Evolutionary conservation across 352 stramenopile genomes (phyloP).

Genomic region (Phytopythium montanum): DNA sequence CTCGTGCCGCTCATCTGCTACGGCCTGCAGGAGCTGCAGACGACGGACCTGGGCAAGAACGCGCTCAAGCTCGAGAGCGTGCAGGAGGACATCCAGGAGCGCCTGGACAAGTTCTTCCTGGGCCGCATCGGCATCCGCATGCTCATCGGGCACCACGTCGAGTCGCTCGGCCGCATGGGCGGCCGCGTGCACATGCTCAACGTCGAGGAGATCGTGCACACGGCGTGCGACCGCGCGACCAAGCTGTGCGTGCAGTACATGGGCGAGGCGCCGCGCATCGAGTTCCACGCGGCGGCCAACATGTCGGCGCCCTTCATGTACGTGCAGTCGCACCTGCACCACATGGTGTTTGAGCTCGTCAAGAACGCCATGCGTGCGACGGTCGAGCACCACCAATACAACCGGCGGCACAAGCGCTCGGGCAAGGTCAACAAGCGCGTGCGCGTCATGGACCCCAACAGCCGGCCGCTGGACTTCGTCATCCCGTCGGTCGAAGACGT

Average conservation of each 20-base stretch:
- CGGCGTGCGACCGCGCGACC: slow-evolving; percentile 47
- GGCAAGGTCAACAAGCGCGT: slow-evolving; percentile 45
- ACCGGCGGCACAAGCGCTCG: slow-evolving; percentile 36
- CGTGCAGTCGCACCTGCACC: slow-evolving; percentile 75
- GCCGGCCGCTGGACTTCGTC: slow-evolving; percentile 64
- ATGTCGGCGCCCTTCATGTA: slow-evolving; percentile 70
- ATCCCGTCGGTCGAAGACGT: slow-evolving; percentile 67
- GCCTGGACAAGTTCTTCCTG: slow-evolving; percentile 98
- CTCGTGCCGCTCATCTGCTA: slow-evolving; percentile 79
- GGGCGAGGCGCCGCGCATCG: slow-evolving; percentile 46
- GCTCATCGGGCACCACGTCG: slow-evolving; percentile 93
- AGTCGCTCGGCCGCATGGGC: slow-evolving; percentile 52
- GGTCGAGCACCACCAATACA: slow-evolving; percentile 90
- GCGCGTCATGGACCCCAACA: slow-evolving; percentile 68
- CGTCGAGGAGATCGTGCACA: slow-evolving; percentile 60
- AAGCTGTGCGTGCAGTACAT: slow-evolving; percentile 56
- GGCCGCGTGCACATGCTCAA: slow-evolving; percentile 72
- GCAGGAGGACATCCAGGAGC: slow-evolving; percentile 71
- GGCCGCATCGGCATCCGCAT: slow-evolving; percentile 98
- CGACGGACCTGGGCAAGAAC: slow-evolving; percentile 56
- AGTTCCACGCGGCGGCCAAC: slow-evolving; percentile 52
- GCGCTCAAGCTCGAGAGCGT: slow-evolving; percentile 54
- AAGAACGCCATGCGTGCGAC: slow-evolving; percentile 99
- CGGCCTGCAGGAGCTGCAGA: slow-evolving; percentile 61
- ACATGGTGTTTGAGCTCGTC: slow-evolving; percentile 96